Evolutionary conservation across 805 yeast genomes (phyloP), one percentile per base, ranked within the genome.

Genomic region (Candida maltosa): DNA sequence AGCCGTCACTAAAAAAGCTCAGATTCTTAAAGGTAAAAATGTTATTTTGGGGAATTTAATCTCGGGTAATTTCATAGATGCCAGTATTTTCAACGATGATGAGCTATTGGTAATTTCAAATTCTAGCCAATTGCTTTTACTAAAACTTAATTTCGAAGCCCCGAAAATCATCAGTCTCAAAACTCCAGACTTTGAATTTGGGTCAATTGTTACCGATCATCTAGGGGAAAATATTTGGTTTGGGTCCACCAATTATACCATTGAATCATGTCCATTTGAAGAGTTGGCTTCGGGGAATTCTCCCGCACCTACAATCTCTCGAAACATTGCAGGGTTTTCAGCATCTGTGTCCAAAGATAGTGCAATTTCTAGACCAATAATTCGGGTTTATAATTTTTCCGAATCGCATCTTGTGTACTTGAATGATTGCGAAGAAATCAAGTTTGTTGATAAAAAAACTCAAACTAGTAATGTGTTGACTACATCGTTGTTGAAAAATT

Each of bases 11-110:
- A 31, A 35, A 20, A 47, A 44, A 18, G 48, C 45, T 4, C 33
- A 40, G 9, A 58, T 65, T 6, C 55, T 83, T 6, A 65, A 65
- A 31, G 88, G 89, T 0, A 69, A 81, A 35, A 83, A 75, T 45
- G 77, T 76, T 1, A 58, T 81, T 0, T 55, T 83, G 29, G 81
- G 80, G 2, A 53, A 53, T 5, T 63, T 62, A 24, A 56, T 77
- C 11, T 69, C 71, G 38, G 62, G 70, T n/a, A 70, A 68, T 35
- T 81, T 81, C 47, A 62, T 73, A 3, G 62, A 65, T 16, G 63
- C 62, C 2, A 46, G 57, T 18, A 44, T 58, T 6, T 35, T 66
- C 18, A 62, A 58, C 37, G 52, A 45, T 14, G 60, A 58, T n/a
- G 70, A 69, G 31, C 26, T 70, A 8, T 39, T 69, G 14, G 36